phyloP scores from a whole-genome alignment of 176 grass and related monocot species.

The Olyra latifolia region DNA sequence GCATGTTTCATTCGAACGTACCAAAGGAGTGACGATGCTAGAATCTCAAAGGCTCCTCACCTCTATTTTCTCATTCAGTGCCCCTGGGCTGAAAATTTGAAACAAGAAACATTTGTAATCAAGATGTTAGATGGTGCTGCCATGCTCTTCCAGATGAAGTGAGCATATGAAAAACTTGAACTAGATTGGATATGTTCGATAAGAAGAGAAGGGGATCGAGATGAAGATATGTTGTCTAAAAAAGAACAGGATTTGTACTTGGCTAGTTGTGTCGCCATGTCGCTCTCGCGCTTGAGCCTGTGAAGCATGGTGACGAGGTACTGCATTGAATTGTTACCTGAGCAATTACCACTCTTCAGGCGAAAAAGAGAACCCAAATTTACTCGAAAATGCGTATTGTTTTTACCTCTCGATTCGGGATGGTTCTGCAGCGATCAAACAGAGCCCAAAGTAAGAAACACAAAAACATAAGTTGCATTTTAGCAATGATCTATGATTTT shows the following conservation, averaged over 20 bases:
- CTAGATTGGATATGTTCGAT: background rate
- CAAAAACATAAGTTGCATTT: background rate
- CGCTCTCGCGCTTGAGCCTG: slow-evolving; percentile 61
- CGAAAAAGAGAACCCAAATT: background rate
- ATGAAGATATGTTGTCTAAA: background rate
- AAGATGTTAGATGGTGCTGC: background rate
- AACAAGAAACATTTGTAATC: background rate
- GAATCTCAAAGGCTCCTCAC: background rate
- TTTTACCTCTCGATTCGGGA: slow-evolving; percentile 46
- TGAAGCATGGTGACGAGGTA: slow-evolving; percentile 46
- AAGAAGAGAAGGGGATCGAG: background rate
- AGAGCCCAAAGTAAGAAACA: background rate
- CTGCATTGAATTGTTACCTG: slow-evolving; percentile 23
- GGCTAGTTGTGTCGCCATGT: slow-evolving; percentile 40
- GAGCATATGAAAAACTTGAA: background rate
- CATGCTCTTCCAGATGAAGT: background rate
- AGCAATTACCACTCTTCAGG: background rate
- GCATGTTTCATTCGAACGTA: background rate
- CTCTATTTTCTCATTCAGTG: slow-evolving; percentile 47
- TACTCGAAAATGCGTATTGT: too few relatives aligned
- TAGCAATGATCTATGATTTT: background rate
- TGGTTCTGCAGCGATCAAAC: slow-evolving; percentile 18
- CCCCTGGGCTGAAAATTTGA: slow-evolving; percentile 33
- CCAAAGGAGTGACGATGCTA: background rate
- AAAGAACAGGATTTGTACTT: slow-evolving; percentile 13